These are phyloP conservation scores for Fusarium liriodendri DNA, from an alignment of 2,329 filamentous ascomycete genomes.

Conservation along the genomic window DNA sequence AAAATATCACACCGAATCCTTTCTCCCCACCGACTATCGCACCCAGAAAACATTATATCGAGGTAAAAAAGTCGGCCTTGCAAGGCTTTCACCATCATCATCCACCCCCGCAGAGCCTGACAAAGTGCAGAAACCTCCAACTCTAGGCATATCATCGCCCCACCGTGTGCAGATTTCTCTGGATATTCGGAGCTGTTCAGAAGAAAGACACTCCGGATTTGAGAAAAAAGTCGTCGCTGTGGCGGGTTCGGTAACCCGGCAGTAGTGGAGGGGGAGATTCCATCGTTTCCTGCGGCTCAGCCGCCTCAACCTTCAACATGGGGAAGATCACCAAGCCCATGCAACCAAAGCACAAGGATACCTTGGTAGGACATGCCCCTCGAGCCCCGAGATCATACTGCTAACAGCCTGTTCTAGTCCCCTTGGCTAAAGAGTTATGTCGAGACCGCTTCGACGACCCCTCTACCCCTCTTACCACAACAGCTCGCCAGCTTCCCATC, in stretches of 20 bases:
- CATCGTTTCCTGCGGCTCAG: slow-evolving; percentile 64
- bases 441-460: slow-evolving; percentile 72
- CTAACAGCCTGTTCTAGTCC: slow-evolving; percentile 68
- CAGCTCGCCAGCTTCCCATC: slow-evolving; percentile 84
- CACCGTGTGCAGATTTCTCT: slow-evolving; percentile 16
- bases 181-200: slow-evolving; percentile 45
- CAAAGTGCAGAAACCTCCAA: slow-evolving; percentile 16
- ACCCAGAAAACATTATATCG: not conserved
- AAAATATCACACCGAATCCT: slow-evolving; percentile 1
- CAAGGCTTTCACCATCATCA: slow-evolving; percentile 6
- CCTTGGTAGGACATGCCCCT: slow-evolving; percentile 62
- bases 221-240: slow-evolving; percentile 54
- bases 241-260: slow-evolving; percentile 49
- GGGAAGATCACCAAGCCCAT: slow-evolving; percentile 76
- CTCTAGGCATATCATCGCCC: slow-evolving; percentile 14
- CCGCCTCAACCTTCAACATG: slow-evolving; percentile 70
- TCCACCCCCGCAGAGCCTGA: slow-evolving; percentile 8
- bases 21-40: not conserved
- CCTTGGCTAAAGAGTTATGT: slow-evolving; percentile 88
- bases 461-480: slow-evolving; percentile 80
- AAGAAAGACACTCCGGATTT: slow-evolving; percentile 47
- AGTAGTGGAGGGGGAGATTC: slow-evolving; percentile 70
- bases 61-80: slow-evolving; percentile 5
- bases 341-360: slow-evolving; percentile 75
- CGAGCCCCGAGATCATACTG: slow-evolving; percentile 13